These are phyloP conservation scores for Ehretia macrophylla DNA, from an alignment of 257 asterid species.

Conservation along the genomic window DNA sequence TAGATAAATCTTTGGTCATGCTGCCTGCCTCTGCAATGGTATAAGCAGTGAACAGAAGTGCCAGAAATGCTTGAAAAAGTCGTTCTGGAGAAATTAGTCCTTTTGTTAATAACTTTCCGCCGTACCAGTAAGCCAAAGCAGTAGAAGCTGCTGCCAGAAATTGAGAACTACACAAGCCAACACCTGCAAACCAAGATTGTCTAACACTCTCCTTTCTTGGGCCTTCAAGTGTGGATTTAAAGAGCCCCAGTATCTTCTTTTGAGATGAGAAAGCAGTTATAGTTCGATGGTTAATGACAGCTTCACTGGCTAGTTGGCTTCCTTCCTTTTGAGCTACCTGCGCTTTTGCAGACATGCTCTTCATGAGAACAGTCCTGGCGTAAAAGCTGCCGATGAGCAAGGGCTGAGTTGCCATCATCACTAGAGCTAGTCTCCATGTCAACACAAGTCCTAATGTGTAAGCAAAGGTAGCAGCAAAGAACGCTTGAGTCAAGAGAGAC, in stretches of 20 bases:
- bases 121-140: constrained; percentile 81
- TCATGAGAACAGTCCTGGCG: constrained; percentile 49
- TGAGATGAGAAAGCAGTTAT: constrained; percentile 71
- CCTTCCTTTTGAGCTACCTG: constrained; percentile 60
- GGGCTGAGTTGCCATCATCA: constrained; percentile 68
- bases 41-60: constrained; percentile 76
- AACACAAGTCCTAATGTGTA: constrained; percentile 47
- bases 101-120: constrained; percentile 52
- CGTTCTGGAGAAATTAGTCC: constrained; percentile 43
- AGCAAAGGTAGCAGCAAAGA: constrained; percentile 50
- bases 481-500: constrained; percentile 49
- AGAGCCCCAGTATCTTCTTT: constrained; percentile 42
- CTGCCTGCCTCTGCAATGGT: constrained; percentile 90
- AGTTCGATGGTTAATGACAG: constrained; percentile 57
- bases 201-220: constrained; percentile 57
- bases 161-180: constrained; percentile 72
- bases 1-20: constrained; percentile 78
- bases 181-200: constrained; percentile 65
- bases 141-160: constrained; percentile 74
- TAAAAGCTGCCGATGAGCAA: constrained; percentile 65
- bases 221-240: constrained; percentile 42
- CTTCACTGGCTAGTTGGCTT: constrained; percentile 69
- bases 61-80: constrained; percentile 74
- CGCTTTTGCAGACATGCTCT: constrained; percentile 48
- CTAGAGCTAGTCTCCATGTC: constrained; percentile 58